phyloP scores from a whole-genome alignment of 768 basidiomycete genomes.

The Lyophyllum atratum region DNA sequence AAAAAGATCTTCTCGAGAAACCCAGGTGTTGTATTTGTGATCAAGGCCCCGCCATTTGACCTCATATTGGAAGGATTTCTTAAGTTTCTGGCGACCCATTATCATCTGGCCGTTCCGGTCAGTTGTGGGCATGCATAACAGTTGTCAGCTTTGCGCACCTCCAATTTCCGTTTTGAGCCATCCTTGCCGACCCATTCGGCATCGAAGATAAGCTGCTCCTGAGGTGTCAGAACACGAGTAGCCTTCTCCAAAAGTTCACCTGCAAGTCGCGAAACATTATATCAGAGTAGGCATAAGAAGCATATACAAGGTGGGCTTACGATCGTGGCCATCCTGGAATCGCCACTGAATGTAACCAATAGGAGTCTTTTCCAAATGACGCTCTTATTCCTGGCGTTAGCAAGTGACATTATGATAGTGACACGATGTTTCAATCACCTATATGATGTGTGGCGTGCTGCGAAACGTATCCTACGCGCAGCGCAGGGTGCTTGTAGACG shows the following conservation, averaged over 20 bases:
- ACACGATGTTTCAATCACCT: slow-evolving; percentile 38
- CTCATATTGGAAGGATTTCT: slow-evolving; percentile 95
- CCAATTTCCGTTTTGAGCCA: slow-evolving; percentile 87
- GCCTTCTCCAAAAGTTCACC: slow-evolving; percentile 90
- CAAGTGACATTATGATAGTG: slow-evolving; percentile 1
- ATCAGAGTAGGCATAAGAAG: neutral
- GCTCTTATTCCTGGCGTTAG: slow-evolving; percentile 49
- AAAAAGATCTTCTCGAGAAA: slow-evolving; percentile 84
- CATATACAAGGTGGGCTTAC: slow-evolving; percentile 44
- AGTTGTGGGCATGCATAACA: slow-evolving; percentile 3
- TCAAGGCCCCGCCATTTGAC: slow-evolving; percentile 84
- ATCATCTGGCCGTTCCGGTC: slow-evolving; percentile 51
- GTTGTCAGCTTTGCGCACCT: slow-evolving; percentile 50
- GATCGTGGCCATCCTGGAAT: slow-evolving; percentile 98
- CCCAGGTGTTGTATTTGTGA: slow-evolving; percentile 89
- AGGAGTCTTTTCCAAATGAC: slow-evolving; percentile 94
- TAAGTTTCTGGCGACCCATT: slow-evolving; percentile 96
- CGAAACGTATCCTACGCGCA: slow-evolving; percentile 95
- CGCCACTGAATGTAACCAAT: slow-evolving; percentile 98
- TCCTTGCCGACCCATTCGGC: slow-evolving; percentile 90
- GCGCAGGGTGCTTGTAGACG: slow-evolving; percentile 91
- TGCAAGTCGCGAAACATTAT: slow-evolving; percentile 25
- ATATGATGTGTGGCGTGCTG: slow-evolving; percentile 99
- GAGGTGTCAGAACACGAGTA: slow-evolving; percentile 86
- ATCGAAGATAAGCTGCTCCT: slow-evolving; percentile 78